Percentiles rank a stretch among this genome's conserved stretches.
Conservation (phyloP, 108 stramenopile species). For the Pseudonitzschia delicatissima region DNA sequence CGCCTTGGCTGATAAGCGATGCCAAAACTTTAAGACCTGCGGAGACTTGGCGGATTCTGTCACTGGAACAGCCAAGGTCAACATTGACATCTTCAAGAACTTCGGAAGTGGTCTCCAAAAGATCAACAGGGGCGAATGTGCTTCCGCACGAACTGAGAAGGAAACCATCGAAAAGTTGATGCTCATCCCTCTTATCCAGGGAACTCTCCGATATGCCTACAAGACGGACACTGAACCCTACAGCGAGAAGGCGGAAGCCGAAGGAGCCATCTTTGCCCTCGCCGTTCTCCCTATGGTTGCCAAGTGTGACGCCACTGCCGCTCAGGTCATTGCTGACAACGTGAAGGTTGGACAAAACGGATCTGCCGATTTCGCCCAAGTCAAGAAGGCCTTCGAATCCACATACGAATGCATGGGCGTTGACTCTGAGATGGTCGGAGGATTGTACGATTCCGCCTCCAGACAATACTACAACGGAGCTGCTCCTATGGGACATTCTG, state of each 20-base stretch:
- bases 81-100: conserved; percentile 43
- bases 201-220: conserved; percentile 54
- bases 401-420: conserved; percentile 59
- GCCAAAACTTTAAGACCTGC: conserved; percentile 55
- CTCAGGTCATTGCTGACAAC: conserved; percentile 51
- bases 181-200: conserved; percentile 72
- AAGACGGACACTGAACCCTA: conserved; percentile 20
- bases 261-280: conserved; percentile 65
- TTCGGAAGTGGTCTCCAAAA: conserved; percentile 46
- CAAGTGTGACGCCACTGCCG: conserved; percentile 38
- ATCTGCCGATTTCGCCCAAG: conserved; percentile 31
- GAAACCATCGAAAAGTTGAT: conserved; percentile 51
- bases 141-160: conserved; percentile 38
- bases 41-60: conserved; percentile 32
- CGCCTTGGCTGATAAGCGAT: conserved; percentile 60
- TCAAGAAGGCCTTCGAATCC: conserved; percentile 64
- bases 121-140: conserved; percentile 44
- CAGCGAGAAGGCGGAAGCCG: conserved; percentile 55
- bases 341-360: conserved; percentile 25
- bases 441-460: conserved; percentile 34
- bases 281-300: conserved; percentile 60
- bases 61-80: conserved; percentile 47
- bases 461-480: conserved; percentile 28
- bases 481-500: neutral
- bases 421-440: conserved; percentile 58